phyloP scores from a whole-genome alignment of 208 protist genomes.

The Polymyxa betae region DNA sequence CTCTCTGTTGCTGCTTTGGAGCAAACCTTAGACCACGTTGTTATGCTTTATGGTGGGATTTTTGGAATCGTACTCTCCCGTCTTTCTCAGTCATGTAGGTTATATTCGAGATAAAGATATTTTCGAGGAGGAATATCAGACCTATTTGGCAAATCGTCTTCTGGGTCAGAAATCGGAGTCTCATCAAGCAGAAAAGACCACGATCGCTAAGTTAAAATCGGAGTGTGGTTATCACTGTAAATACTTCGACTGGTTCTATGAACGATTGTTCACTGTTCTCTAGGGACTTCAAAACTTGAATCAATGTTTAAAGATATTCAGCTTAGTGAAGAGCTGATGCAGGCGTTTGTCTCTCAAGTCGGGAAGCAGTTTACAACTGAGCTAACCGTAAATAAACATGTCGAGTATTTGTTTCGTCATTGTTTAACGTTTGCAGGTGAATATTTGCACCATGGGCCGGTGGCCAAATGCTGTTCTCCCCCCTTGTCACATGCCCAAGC shows the following conservation, averaged over 20 bases:
- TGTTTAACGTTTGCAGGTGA: constrained; percentile 35
- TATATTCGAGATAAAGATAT: constrained; percentile 65
- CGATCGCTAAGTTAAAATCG: constrained; percentile 64
- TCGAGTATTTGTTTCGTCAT: neutral
- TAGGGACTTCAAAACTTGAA: constrained; percentile 60
- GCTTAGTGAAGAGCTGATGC: constrained; percentile 57
- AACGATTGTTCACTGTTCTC: neutral
- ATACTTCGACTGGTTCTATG: neutral
- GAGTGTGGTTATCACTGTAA: constrained; percentile 58
- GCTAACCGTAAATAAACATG: neutral
- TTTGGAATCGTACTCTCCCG: neutral
- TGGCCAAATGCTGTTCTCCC: constrained; percentile 57
- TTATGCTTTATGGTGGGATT: constrained; percentile 61
- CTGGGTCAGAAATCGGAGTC: constrained; percentile 57
- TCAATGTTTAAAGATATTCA: constrained; percentile 63
- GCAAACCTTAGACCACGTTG: constrained; percentile 62
- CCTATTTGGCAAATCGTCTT: constrained; percentile 53
- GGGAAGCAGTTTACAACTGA: constrained; percentile 55
- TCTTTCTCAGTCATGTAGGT: neutral
- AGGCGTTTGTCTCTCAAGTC: constrained; percentile 16
- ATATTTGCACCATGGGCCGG: constrained; percentile 61
- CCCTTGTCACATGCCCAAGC: constrained; percentile 53
- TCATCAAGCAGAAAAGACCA: constrained; percentile 56
- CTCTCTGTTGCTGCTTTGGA: constrained; percentile 54
- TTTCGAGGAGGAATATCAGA: constrained; percentile 63